Base-by-base conservation (phyloP, 2,329 filamentous ascomycete species). In the Cladosporium sp. region DNA sequence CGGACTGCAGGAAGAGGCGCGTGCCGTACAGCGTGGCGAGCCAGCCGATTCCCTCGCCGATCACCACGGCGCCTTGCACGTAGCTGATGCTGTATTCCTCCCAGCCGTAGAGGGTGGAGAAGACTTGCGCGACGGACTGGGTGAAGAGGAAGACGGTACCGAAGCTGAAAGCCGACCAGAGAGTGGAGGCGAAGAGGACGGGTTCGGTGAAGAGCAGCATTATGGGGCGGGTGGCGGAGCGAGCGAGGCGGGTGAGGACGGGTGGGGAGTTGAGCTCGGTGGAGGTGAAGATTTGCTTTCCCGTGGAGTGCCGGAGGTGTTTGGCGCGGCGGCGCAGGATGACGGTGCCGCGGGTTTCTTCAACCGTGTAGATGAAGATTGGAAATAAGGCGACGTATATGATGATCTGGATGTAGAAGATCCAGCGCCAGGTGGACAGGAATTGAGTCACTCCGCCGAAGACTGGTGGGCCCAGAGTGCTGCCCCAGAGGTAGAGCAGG, bases 111-210 rank as follows among this genome's bases (percentile, higher is more conserved):
- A 73, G 54, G 1, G 49, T 55, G 1, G 58, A 51, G 59, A 72
- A 74, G 45, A 76, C 69, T 55, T 73, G 66, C 9, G 68, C 68
- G 37, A 74, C 69, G 24, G 70, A 74, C 51, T 78, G 75, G 0
- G 74, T 77, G 61, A 75, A 77, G 55, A 77, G 68, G 59, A 73
- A 78, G 17, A 75, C 68, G 2, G 68, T 71, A n/a, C 73, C 72
- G 43, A 73, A 66, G 51, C 68, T 68, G 51, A 77, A 74, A 13
- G 71, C 70, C 7, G 72, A 74, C 73, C 74, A 77, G 15, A 78
- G 51, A 1, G 74, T 75, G 41, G 72, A 70, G 41, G 68, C 68
- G 37, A 76, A 67, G 2, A 79, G 70, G 0, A 79, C 75, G 3
- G 70, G 70, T 61, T 79, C 76, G 1, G 75, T 79, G 56, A 64